A percentile compares a stretch with the other conserved stretches of the same genome.
phyloP scores from a whole-genome alignment of 345 rosid species.

The Boechera stricta region DNA sequence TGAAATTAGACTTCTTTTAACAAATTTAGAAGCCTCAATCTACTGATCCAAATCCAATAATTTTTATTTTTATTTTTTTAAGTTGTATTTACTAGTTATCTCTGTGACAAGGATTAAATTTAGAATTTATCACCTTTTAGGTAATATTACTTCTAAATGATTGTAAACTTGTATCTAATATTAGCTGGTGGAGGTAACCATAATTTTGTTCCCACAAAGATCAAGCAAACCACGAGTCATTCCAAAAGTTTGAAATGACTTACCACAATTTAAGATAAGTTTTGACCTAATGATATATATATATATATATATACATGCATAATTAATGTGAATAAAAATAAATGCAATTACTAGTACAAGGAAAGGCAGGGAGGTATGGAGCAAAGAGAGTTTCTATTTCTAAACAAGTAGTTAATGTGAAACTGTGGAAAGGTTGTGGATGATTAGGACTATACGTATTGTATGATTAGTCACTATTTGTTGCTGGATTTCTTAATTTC shows the following conservation, averaged over 20 bases:
- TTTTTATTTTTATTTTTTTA: no score
- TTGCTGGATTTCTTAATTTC: constrained; percentile 29
- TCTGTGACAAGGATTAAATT: neutral
- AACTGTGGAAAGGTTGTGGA: constrained; percentile 9
- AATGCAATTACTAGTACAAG: constrained; percentile 1
- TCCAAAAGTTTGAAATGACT: constrained; percentile 15
- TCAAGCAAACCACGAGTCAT: constrained; percentile 1
- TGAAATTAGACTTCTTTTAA: no score
- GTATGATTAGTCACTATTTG: constrained; percentile 35
- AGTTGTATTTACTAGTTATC: neutral
- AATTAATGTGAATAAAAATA: neutral
- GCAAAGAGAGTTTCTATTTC: constrained; percentile 28
- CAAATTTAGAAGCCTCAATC: no score
- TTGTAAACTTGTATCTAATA: neutral
- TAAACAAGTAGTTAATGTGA: constrained; percentile 29
- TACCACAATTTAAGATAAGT: neutral
- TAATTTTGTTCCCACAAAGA: neutral
- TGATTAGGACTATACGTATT: constrained; percentile 37
- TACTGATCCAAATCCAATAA: no score
- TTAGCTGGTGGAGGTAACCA: neutral
- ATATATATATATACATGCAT: no score
- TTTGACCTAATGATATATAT: neutral
- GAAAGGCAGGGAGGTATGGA: constrained; percentile 38
- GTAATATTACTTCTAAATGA: neutral
- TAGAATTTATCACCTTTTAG: neutral